Percentiles rank a stretch among this genome's conserved stretches.
Evolutionary conservation across 306 rosid species (phyloP).

Genomic region (Dicorynia guianensis): DNA sequence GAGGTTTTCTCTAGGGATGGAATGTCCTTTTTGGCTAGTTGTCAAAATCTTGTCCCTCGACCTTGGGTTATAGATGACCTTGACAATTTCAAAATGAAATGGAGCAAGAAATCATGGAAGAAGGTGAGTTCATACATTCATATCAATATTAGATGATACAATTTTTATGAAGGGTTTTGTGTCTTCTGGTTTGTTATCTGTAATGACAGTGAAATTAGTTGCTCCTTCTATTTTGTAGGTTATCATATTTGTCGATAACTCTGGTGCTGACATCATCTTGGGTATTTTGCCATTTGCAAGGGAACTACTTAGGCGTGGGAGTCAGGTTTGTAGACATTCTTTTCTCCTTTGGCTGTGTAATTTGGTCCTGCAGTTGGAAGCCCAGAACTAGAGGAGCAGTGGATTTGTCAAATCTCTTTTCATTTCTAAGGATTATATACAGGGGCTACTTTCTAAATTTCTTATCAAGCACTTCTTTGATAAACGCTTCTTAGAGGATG

Average conservation of each 20-base stretch:
- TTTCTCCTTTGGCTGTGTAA: slow-evolving; percentile 27
- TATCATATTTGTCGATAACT: slow-evolving; percentile 95
- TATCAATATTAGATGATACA: neutral
- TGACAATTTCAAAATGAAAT: slow-evolving; percentile 70
- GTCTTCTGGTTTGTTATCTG: slow-evolving; percentile 17
- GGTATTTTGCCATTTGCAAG: slow-evolving; percentile 97
- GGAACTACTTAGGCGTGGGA: slow-evolving; percentile 87
- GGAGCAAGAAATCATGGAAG: slow-evolving; percentile 86
- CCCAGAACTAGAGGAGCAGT: slow-evolving; percentile 26
- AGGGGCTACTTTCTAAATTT: neutral
- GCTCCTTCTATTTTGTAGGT: slow-evolving; percentile 58
- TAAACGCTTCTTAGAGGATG: neutral
- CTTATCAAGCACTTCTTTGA: neutral
- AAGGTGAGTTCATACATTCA: slow-evolving; percentile 59
- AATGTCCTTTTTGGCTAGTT: slow-evolving; percentile 83
- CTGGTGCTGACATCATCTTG: slow-evolving; percentile 95
- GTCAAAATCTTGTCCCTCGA: slow-evolving; percentile 84
- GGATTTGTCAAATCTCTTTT: neutral
- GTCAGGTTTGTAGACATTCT: slow-evolving; percentile 64
- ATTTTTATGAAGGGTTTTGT: slow-evolving; percentile 1
- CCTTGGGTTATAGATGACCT: slow-evolving; percentile 98
- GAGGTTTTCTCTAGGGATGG: slow-evolving; percentile 92
- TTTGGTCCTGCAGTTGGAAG: slow-evolving; percentile 9
- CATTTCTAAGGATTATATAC: neutral
- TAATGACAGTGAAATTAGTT: slow-evolving; percentile 37